Evolutionary conservation across 179 eudicot genomes (phyloP), one percentile per base, ranked within the genome.

Genomic region (Beta lomatogona): DNA sequence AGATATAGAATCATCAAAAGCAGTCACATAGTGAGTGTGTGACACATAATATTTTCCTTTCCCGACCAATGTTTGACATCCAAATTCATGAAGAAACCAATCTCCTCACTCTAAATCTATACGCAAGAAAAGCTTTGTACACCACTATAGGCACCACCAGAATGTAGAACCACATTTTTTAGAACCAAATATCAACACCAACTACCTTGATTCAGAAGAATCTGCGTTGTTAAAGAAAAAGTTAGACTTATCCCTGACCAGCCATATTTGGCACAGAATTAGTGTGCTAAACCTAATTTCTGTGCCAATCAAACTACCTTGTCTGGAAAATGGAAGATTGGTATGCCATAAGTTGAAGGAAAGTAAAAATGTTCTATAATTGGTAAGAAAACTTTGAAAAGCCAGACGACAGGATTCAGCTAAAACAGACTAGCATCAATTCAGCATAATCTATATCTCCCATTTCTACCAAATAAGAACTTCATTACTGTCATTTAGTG

Each of bases 101-200:
- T 36, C 41, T 36, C 41, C 0, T 65, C 69, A 60, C 36, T 9
- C 44, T 3, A 3, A 3, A 25, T 64, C 71, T 65, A 66, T 36
- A 11, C 31, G 9, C 14, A 64, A 66, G 71, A 10, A 66, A 31
- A 31, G 11, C 10, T 13, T 66, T 61, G 58, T 8, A 28, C 76
- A 58, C 15, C 58, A 48, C 50, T 1, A 53, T 64, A 4, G 53
- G 22, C 46, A 28, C 68, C 36, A 21, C 31, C 11, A 28, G 21
- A 16, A 28, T 12, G 58, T 57, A 18, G 57, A 61, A 50, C 3
- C 22, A 11, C 1, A 68, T 76, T 28, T 41, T 46, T 70, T 6
- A 41, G 44, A 77, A 4, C 21, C 19, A 63, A 66, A 45, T 45
- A 59, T 73, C 69, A 45, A 73, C 18, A 44, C 22, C 79, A 78